Evolutionary conservation across 768 basidiomycete species (phyloP).

Genomic region (Dentipellis sp.): DNA sequence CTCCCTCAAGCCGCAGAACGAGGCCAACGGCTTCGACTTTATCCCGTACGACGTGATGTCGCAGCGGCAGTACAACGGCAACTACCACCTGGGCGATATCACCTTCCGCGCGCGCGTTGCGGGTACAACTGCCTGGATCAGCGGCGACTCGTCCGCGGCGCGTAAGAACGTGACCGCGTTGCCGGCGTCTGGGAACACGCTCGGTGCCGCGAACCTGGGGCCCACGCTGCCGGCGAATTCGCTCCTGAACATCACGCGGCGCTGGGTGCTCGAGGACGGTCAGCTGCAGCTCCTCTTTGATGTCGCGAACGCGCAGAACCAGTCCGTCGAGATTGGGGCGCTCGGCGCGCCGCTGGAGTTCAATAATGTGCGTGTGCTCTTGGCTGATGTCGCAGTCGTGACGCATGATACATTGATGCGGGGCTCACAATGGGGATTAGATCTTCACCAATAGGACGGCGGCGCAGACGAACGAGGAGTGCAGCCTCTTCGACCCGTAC

Average conservation of each 20-base stretch:
- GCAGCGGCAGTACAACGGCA: constrained; percentile 34
- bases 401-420: not conserved
- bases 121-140: constrained; percentile 37
- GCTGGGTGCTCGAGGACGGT: constrained; percentile 35
- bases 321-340: constrained; percentile 43
- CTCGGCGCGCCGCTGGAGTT: constrained; percentile 46
- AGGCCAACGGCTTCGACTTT: constrained; percentile 34
- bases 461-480: constrained; percentile 39
- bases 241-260: constrained; percentile 39
- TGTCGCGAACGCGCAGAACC: constrained; percentile 36
- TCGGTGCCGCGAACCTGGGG: constrained; percentile 39
- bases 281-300: constrained; percentile 41
- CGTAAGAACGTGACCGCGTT: constrained; percentile 31
- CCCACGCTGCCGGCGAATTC: constrained; percentile 38
- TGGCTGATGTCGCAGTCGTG: too few relatives aligned
- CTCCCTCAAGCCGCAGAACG: constrained; percentile 32
- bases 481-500: constrained; percentile 49
- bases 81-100: constrained; percentile 48
- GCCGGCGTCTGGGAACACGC: constrained; percentile 31
- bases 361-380: constrained; percentile 34
- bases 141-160: constrained; percentile 34
- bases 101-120: constrained; percentile 40
- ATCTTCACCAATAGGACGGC: constrained; percentile 48
- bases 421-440: constrained; percentile 19
- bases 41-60: constrained; percentile 44